phyloP scores from a whole-genome alignment of 2,329 filamentous ascomycete genomes.

The Nemania sp. region DNA sequence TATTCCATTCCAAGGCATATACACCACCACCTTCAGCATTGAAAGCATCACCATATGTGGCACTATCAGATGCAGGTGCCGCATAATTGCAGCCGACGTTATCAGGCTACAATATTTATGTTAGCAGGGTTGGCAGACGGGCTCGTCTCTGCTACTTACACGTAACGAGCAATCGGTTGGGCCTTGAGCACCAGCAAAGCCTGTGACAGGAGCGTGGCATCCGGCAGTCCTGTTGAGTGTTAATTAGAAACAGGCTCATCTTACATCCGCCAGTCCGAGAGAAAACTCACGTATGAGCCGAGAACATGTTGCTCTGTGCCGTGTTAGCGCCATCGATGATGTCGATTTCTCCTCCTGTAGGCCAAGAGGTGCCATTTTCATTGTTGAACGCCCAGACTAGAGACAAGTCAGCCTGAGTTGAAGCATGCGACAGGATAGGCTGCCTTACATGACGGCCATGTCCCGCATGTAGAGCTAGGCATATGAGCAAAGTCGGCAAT shows the following conservation, averaged over 20 bases:
- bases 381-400: slow-evolving; percentile 56
- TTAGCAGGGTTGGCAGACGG: not conserved
- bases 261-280: not conserved
- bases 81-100: slow-evolving; percentile 53
- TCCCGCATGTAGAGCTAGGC: slow-evolving; percentile 70
- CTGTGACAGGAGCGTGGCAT: slow-evolving; percentile 30
- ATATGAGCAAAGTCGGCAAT: slow-evolving; percentile 75
- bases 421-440: not conserved
- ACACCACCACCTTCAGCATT: slow-evolving; percentile 69
- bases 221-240: slow-evolving; percentile 28
- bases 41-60: slow-evolving; percentile 65
- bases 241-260: not conserved
- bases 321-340: slow-evolving; percentile 72
- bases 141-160: slow-evolving; percentile 23
- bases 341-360: slow-evolving; percentile 65
- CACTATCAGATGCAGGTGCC: slow-evolving; percentile 45
- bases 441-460: slow-evolving; percentile 70
- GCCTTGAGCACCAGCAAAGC: slow-evolving; percentile 33
- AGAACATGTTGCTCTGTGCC: slow-evolving; percentile 61
- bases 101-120: slow-evolving; percentile 42
- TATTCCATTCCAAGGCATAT: slow-evolving; percentile 73
- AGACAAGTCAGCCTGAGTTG: slow-evolving; percentile 21
- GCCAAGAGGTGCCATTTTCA: slow-evolving; percentile 58
- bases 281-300: slow-evolving; percentile 59
- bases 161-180: slow-evolving; percentile 33